These are phyloP conservation scores for Boletus sp. DNA, from an alignment of 768 basidiomycete genomes.

Conservation along the genomic window DNA sequence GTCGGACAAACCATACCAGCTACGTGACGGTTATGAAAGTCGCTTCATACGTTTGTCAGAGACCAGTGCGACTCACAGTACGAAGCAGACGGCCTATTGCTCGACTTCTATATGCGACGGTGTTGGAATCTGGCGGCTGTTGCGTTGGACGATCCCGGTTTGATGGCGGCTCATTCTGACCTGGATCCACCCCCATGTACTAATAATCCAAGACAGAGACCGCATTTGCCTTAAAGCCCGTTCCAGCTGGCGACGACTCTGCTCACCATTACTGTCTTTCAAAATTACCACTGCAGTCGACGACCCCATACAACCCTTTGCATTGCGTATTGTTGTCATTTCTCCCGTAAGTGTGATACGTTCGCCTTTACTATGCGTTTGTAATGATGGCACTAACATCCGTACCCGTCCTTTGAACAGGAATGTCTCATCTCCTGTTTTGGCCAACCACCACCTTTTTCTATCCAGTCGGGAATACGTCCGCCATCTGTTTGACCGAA, in stretches of 20 bases:
- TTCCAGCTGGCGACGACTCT: background rate
- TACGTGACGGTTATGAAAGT: no score
- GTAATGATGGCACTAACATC: background rate
- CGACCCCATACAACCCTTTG: background rate
- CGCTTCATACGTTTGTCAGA: no score
- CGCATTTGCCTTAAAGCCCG: background rate
- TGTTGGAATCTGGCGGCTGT: background rate
- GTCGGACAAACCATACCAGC: no score
- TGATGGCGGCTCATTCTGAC: background rate
- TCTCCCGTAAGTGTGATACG: background rate
- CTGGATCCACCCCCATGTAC: background rate
- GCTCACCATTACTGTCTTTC: background rate
- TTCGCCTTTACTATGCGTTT: background rate
- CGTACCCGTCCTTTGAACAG: background rate
- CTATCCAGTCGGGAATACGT: slow-evolving; percentile 60
- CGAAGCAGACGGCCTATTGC: no score
- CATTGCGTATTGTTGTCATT: background rate
- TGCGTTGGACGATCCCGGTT: background rate
- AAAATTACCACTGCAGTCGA: background rate
- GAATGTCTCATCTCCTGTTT: slow-evolving; percentile 18
- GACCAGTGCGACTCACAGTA: no score
- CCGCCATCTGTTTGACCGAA: slow-evolving; percentile 48
- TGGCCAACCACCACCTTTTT: slow-evolving; percentile 38
- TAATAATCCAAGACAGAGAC: background rate
- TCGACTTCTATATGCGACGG: no score